phyloP scores from a whole-genome alignment of 2,329 filamentous ascomycete genomes.

The Colletotrichum melonis region DNA sequence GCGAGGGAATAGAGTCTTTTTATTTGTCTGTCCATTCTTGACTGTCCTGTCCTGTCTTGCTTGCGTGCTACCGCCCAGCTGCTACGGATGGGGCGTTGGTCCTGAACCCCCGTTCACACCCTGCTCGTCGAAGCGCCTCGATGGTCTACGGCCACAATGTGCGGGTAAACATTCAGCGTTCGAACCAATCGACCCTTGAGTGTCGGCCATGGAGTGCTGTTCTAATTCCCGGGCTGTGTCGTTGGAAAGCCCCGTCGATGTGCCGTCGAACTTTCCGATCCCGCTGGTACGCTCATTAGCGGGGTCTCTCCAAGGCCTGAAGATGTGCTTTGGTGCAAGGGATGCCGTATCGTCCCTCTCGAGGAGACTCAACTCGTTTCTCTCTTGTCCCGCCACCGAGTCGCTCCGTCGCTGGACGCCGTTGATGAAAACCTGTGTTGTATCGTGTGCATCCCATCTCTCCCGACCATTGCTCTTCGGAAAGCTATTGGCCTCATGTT shows the following conservation, averaged over 20 bases:
- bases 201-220: background rate
- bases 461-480: background rate
- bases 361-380: constrained; percentile 39
- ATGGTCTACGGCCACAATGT: background rate
- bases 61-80: background rate
- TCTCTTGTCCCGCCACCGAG: constrained; percentile 41
- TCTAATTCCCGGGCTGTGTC: constrained; percentile 5
- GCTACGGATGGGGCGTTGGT: background rate
- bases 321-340: constrained; percentile 13
- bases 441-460: background rate
- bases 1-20: constrained; percentile 37
- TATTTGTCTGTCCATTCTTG: constrained; percentile 29
- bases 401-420: constrained; percentile 42
- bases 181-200: background rate
- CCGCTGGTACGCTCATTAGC: background rate
- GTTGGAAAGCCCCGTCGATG: constrained; percentile 29
- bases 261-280: constrained; percentile 15
- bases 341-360: constrained; percentile 37
- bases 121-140: background rate
- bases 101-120: background rate
- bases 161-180: background rate
- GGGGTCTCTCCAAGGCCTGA: background rate
- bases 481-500: constrained; percentile 36
- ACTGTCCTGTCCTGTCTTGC: background rate
- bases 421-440: constrained; percentile 38